These are phyloP conservation scores for Oryza officinalis DNA, from an alignment of 176 grass and related monocot species.

Conservation along the genomic window DNA sequence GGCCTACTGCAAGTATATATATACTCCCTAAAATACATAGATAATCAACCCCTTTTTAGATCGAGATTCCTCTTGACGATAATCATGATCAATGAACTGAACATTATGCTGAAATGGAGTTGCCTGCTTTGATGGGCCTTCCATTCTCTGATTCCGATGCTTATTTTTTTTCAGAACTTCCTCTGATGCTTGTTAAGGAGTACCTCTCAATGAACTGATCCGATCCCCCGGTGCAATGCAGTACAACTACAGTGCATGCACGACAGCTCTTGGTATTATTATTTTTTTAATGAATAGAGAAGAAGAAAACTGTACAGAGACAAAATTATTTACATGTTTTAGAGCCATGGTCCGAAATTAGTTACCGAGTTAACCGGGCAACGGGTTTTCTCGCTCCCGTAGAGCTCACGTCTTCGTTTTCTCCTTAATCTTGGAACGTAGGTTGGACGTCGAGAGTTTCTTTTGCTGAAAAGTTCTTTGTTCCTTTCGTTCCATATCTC, in stretches of 20 bases:
- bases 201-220: neutral
- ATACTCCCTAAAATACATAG: neutral
- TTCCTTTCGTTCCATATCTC: no score
- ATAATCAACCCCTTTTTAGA: neutral
- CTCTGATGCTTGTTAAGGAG: neutral
- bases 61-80: conserved; percentile 13
- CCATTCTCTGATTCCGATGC: neutral
- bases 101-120: neutral
- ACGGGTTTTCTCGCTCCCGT: no score
- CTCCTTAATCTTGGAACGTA: no score
- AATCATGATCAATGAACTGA: neutral
- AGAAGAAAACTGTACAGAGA: no score
- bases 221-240: neutral
- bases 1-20: neutral
- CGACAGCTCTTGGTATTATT: neutral
- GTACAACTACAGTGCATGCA: neutral
- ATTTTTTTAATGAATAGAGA: no score
- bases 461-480: no score
- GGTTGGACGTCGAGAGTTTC: no score
- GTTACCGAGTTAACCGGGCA: no score
- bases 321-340: no score
- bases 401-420: no score
- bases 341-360: no score
- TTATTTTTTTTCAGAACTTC: neutral
- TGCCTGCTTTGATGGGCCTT: neutral